These are phyloP conservation scores for Zymoseptoria passerinii DNA, from an alignment of 2,329 filamentous ascomycete species.

Conservation along the genomic window DNA sequence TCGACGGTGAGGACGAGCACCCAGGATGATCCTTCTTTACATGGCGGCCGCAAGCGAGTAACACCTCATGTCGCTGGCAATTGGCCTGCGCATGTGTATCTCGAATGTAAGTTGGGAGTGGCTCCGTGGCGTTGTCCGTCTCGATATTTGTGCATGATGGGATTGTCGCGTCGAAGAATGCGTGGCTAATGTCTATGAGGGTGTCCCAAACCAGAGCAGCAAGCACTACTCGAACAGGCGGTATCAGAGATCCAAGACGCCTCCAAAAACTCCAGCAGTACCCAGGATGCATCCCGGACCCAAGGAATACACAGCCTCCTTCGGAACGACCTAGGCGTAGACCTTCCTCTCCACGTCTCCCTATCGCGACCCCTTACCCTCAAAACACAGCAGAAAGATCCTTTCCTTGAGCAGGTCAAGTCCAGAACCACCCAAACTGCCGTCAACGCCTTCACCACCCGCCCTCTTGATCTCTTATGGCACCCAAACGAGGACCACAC, in stretches of 20 bases:
- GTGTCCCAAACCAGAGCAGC: slow-evolving; percentile 46
- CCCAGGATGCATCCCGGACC: background rate
- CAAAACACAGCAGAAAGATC: slow-evolving; percentile 59
- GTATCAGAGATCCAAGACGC: slow-evolving; percentile 31
- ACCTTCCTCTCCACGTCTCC: slow-evolving; percentile 80
- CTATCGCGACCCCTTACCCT: slow-evolving; percentile 76
- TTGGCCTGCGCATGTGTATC: slow-evolving; percentile 87
- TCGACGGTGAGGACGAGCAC: slow-evolving; percentile 69
- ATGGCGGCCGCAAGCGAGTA: slow-evolving; percentile 73
- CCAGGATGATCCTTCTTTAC: slow-evolving; percentile 72
- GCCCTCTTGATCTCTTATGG: slow-evolving; percentile 49
- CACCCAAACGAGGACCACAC: slow-evolving; percentile 58
- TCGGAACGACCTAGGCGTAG: slow-evolving; percentile 66
- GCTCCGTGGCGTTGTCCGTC: background rate
- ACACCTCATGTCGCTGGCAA: slow-evolving; percentile 79
- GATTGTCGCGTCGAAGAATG: background rate
- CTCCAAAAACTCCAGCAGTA: background rate
- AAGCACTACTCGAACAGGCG: slow-evolving; percentile 28
- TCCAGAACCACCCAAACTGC: slow-evolving; percentile 35
- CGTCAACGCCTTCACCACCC: slow-evolving; percentile 39
- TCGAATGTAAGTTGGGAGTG: slow-evolving; percentile 64
- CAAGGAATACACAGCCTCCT: slow-evolving; percentile 56
- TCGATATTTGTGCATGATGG: background rate
- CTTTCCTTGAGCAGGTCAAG: slow-evolving; percentile 54
- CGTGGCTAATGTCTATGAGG: slow-evolving; percentile 34